phyloP scores from a whole-genome alignment of 371 early-diverging fungal genomes.

The Funneliformis caledonium region DNA sequence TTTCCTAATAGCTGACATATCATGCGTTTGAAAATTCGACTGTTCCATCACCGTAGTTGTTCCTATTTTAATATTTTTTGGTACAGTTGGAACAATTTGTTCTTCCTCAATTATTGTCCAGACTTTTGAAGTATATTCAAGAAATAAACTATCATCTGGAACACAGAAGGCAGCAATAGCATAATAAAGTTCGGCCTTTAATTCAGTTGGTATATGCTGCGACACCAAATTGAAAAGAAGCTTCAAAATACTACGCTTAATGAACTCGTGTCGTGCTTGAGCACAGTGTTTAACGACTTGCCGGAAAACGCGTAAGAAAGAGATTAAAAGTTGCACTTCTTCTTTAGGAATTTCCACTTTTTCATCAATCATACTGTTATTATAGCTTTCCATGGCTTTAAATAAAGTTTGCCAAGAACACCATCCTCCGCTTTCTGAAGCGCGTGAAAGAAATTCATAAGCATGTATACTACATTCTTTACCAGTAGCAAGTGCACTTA shows the following conservation, averaged over 20 bases:
- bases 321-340: constrained; percentile 65
- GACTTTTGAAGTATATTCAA: constrained; percentile 61
- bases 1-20: constrained; percentile 63
- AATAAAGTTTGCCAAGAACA: constrained; percentile 69
- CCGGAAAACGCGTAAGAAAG: constrained; percentile 69
- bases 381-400: constrained; percentile 60
- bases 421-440: constrained; percentile 48
- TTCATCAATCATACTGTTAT: not conserved
- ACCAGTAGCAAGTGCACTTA: constrained; percentile 77
- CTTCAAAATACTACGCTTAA: constrained; percentile 63
- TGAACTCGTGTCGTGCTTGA: constrained; percentile 63
- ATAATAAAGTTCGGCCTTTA: constrained; percentile 78
- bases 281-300: constrained; percentile 66
- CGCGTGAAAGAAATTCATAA: constrained; percentile 57
- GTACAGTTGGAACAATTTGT: constrained; percentile 39
- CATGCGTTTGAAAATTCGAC: constrained; percentile 2
- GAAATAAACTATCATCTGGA: constrained; percentile 48
- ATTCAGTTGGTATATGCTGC: constrained; percentile 65
- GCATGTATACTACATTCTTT: constrained; percentile 61
- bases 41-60: no score
- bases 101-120: constrained; percentile 53
- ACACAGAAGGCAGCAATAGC: constrained; percentile 75
- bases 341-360: constrained; percentile 56
- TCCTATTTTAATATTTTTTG: not conserved
- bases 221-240: constrained; percentile 75